Base-by-base conservation (phyloP, 2,329 filamentous ascomycete genomes). In the Exophiala aquamarina region DNA sequence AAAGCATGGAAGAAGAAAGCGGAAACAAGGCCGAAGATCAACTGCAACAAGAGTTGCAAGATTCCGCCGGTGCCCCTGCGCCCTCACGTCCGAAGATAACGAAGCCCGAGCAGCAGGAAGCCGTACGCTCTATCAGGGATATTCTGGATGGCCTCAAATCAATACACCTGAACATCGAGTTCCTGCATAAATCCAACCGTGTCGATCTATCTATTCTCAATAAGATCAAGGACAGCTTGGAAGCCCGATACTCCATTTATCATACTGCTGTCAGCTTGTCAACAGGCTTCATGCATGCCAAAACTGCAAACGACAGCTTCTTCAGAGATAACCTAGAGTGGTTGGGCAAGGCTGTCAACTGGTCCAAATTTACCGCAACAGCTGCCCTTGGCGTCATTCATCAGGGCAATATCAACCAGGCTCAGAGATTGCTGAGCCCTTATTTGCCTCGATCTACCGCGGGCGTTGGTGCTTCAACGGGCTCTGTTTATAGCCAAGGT, bases 221-320 rank as follows among this genome's bases (percentile, higher is more conserved):
- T 78, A 96, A 95, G 73, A 85, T 98, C 35, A 87, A 92, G 41
- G 93, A 98, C 66, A 96, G 91, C 59, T 75, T 98, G 13, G 93
- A 98, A 65, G 90, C 91, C 28, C 83, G 94, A 43, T 97, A 95
- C 71, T 97, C 92, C 23, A 98, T 98, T 59, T 97, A 97, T 79
- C 93, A 98, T 69, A 95, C 90, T 1, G 90, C 91, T 3, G 89
- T 98, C 46, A 97, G 93, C 1, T 93, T 98, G 63, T 93, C 92
- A 63, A 97, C 97, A 62, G 93, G 91, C 9, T 97, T 98, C 67
- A 98, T 98, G 93, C 95, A 98, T 66, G 91, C 95, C 44, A 94
- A 93, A 49, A 98, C 93, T 1, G 96, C 92, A 0, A 93, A 95
- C 61, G 93, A 98, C 71, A 94, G 92, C 63, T 98, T 98, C 73